Evolutionary conservation across 768 basidiomycete species (phyloP), one percentile per base, ranked within the genome.

Genomic region (Tricholoma saponaceum): DNA sequence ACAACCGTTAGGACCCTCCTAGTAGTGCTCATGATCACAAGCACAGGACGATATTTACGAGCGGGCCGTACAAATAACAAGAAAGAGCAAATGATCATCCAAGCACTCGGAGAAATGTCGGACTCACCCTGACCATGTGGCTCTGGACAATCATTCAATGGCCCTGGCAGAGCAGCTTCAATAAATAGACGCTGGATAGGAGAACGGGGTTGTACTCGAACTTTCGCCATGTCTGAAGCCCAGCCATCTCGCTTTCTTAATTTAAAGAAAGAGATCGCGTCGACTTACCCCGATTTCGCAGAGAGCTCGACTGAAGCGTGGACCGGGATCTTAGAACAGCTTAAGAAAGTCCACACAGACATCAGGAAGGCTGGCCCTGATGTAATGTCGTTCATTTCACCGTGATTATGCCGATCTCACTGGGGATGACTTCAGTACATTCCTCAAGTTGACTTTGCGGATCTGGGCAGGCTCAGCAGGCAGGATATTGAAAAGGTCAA

Each of bases 361-460:
- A 80, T 87, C 39, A 74, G 73, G 1, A 62, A 72, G 50, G 67
- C 73, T 57, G 84, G 84, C 2, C 69, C 80, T 0, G 72, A 82
- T 47, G 87, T 85, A 62, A 55, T 79, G 65, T 22, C 9, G 20
- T 22, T 58, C 53, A 23, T 37, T 35, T 23, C 6, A 46, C 3
- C 12, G 39, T 9, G 18, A 54, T 39, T 5, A 10, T 52, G 18
- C 32, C 46, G 8, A 25, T n/a, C 9, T 18, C 33, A n/a, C 30
- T 49, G 18, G 4, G 5, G 20, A 47, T 55, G 26, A 32, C 9
- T 54, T 16, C 16, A 87, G 86, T 80, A 76, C 61, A 76, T 89
- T 37, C 86, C 87, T 3, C 81, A 83, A 67, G 79, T 89, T 51
- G 72, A 80, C 16, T 86, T 86, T 64, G 64, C 74, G 3, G 79